These are phyloP conservation scores for Aspergillus cristatus DNA, from an alignment of 495 filamentous ascomycete genomes.

Conservation along the genomic window DNA sequence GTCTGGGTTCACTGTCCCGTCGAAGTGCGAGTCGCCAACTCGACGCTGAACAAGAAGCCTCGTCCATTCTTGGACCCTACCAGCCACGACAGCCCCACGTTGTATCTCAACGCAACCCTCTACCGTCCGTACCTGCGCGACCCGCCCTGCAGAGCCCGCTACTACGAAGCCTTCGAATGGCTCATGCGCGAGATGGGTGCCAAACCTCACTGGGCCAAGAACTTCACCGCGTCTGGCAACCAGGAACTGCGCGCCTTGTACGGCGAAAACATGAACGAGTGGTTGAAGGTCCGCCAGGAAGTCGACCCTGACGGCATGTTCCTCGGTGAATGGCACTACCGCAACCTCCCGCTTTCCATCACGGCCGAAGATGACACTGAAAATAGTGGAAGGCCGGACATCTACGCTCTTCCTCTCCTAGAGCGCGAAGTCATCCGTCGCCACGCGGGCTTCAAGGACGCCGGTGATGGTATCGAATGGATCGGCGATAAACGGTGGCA, in stretches of 20 bases:
- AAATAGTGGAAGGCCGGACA: not conserved
- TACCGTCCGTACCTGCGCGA: constrained; percentile 82
- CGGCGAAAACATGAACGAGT: constrained; percentile 49
- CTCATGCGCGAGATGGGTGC: constrained; percentile 88
- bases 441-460: constrained; percentile 17
- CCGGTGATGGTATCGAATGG: constrained; percentile 48
- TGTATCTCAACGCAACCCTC: constrained; percentile 93
- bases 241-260: constrained; percentile 40
- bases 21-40: constrained; percentile 82
- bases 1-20: constrained; percentile 88
- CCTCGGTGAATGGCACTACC: constrained; percentile 78
- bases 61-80: constrained; percentile 77
- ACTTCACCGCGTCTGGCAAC: constrained; percentile 54
- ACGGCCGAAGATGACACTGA: not conserved
- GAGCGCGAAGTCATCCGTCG: constrained; percentile 34
- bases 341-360: constrained; percentile 36
- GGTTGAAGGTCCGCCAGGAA: constrained; percentile 56
- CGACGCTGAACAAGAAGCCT: constrained; percentile 42
- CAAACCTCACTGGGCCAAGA: constrained; percentile 97
- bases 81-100: constrained; percentile 56
- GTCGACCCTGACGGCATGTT: constrained; percentile 91
- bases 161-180: constrained; percentile 92
- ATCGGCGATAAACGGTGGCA: constrained; percentile 37
- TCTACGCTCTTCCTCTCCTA: constrained; percentile 27
- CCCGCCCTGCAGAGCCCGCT: constrained; percentile 66